phyloP scores from a whole-genome alignment of 805 yeast species.

The Wickerhamiella alocasiicola region DNA sequence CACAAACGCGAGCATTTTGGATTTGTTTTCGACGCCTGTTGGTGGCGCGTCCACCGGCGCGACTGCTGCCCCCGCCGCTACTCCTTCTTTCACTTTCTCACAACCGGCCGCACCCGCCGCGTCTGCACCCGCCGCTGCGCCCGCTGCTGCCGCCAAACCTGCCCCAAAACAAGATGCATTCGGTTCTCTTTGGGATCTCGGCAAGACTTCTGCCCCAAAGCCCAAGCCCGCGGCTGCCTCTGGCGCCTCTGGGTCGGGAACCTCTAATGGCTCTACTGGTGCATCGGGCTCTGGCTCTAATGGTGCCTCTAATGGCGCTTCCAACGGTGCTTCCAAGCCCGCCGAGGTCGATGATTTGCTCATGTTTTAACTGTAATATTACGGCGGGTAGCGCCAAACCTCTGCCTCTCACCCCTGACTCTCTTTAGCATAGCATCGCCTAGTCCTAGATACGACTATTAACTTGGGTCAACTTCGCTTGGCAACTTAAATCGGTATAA shows the following conservation, averaged over 20 bases:
- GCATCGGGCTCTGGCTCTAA: constrained; percentile 2
- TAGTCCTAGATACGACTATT: too few species aligned
- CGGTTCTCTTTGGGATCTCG: constrained; percentile 30
- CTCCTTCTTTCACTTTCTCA: not conserved
- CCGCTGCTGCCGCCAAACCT: constrained; percentile 15
- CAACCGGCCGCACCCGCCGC: constrained; percentile 10
- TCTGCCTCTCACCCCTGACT: too few species aligned
- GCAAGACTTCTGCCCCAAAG: constrained; percentile 23
- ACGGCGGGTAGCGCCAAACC: not conserved
- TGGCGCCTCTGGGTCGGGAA: too few species aligned
- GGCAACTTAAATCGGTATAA: too few species aligned
- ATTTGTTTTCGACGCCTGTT: constrained; percentile 17
- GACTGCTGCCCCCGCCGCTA: constrained; percentile 10
- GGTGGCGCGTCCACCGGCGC: constrained; percentile 13
- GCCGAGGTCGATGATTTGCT: constrained; percentile 13
- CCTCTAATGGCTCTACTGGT: constrained; percentile 14
- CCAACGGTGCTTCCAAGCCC: not conserved
- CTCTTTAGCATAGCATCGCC: too few species aligned
- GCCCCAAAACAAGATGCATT: constrained; percentile 27
- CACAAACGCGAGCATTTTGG: constrained; percentile 18
- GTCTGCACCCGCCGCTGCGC: constrained; percentile 13
- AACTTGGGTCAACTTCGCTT: too few species aligned
- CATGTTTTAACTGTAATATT: constrained; percentile 9
- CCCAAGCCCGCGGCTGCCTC: constrained; percentile 16
- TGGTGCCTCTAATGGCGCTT: not conserved